Conservation (phyloP, 805 yeast species). For the Maudiozyma saulgeensis region DNA sequence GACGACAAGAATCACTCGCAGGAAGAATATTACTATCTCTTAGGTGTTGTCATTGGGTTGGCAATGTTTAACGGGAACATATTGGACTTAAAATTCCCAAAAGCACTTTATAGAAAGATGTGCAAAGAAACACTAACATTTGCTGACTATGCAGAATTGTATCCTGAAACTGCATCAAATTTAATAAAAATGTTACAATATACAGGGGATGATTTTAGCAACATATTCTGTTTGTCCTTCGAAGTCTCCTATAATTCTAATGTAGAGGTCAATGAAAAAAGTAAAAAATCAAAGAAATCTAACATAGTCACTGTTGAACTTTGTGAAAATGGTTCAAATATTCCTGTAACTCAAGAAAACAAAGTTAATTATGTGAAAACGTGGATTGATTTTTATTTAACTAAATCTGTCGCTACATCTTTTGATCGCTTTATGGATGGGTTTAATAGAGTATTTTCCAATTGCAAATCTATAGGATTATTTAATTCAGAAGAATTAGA, state of each 20-base stretch:
- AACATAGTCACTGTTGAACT: constrained; percentile 38
- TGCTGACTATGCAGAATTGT: constrained; percentile 57
- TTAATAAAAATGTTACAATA: constrained; percentile 39
- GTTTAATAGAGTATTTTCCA: constrained; percentile 66
- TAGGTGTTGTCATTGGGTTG: constrained; percentile 81
- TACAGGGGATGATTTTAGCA: constrained; percentile 37
- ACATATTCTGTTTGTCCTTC: constrained; percentile 47
- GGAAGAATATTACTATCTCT: constrained; percentile 54
- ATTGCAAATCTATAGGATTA: constrained; percentile 61
- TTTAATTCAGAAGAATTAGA: constrained; percentile 79
- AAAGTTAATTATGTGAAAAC: constrained; percentile 49
- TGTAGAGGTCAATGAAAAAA: not conserved
- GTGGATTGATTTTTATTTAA: constrained; percentile 54
- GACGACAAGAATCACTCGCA: constrained; percentile 12
- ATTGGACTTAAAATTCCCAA: constrained; percentile 69
- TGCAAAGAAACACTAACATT: constrained; percentile 45
- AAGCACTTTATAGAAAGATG: constrained; percentile 65
- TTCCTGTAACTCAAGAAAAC: constrained; percentile 50
- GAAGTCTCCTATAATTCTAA: constrained; percentile 37
- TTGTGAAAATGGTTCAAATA: constrained; percentile 46
- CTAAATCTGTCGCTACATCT: constrained; percentile 42
- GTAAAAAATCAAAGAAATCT: not conserved
- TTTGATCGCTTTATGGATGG: constrained; percentile 58
- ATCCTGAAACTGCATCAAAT: constrained; percentile 55
- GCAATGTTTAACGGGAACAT: constrained; percentile 89